These are phyloP conservation scores for Fusarium pininemorale DNA, from an alignment of 2,329 filamentous ascomycete species.

Conservation along the genomic window DNA sequence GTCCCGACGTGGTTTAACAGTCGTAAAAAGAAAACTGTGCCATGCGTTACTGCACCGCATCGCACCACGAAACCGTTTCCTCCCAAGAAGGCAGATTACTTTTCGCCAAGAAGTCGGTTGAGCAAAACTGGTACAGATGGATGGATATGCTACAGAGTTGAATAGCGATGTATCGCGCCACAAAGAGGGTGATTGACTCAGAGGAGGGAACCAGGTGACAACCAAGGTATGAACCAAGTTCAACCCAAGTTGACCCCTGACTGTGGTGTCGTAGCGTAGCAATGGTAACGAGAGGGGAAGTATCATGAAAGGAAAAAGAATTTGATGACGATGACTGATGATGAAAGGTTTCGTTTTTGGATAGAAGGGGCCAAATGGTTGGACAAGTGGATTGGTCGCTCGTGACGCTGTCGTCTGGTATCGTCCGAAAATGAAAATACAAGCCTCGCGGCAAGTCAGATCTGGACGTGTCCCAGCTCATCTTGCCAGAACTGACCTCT, in stretches of 20 bases:
- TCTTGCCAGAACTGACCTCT: constrained; percentile 60
- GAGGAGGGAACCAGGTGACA: constrained; percentile 22
- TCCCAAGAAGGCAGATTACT: constrained; percentile 25
- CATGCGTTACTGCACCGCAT: constrained; percentile 22
- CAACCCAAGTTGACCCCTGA: constrained; percentile 11
- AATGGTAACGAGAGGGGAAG: constrained; percentile 38
- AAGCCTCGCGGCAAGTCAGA: constrained; percentile 72
- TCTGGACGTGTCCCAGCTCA: constrained; percentile 62
- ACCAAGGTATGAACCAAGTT: constrained; percentile 8
- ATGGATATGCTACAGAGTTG: constrained; percentile 26
- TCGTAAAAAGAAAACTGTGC: constrained; percentile 35
- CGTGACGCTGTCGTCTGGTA: constrained; percentile 57
- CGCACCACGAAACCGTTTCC: constrained; percentile 24
- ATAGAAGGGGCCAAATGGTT: constrained; percentile 1
- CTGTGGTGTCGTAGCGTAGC: constrained; percentile 14
- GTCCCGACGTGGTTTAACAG: constrained; percentile 32
- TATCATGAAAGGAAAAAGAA: constrained; percentile 39
- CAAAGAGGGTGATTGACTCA: constrained; percentile 33
- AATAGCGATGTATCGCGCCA: constrained; percentile 33
- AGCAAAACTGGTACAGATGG: constrained; percentile 36
- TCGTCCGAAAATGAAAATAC: constrained; percentile 56
- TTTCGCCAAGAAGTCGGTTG: constrained; percentile 25
- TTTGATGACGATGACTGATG: constrained; percentile 35
- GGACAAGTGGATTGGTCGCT: constrained; percentile 41
- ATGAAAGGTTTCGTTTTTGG: constrained; percentile 34